These are phyloP conservation scores for Zymoseptoria brevis DNA, from an alignment of 2,329 filamentous ascomycete genomes.

Conservation along the genomic window DNA sequence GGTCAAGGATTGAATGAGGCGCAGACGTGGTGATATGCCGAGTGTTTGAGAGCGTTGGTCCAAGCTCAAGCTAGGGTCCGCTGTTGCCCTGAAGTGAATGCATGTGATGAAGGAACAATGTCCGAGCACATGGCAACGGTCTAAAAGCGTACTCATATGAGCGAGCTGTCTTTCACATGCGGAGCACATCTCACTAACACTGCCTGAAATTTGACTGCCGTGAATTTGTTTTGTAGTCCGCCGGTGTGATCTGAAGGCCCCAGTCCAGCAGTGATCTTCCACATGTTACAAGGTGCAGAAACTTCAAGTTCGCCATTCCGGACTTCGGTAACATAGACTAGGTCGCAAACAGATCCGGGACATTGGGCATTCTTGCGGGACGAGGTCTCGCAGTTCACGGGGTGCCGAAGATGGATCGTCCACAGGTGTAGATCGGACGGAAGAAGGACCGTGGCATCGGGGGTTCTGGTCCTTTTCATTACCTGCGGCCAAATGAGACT, in stretches of 20 bases:
- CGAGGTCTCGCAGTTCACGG: too few relatives aligned
- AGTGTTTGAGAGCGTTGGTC: neutral
- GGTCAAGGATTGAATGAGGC: neutral
- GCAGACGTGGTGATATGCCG: neutral
- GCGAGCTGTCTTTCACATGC: neutral
- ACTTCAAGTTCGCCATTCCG: neutral
- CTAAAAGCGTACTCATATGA: neutral
- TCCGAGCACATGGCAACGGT: neutral
- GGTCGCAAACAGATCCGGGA: too few relatives aligned
- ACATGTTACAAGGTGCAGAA: neutral
- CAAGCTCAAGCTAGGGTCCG: neutral
- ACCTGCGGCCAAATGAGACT: too few relatives aligned
- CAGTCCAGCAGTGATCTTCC: neutral
- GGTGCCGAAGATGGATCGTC: too few relatives aligned
- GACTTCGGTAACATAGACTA: too few relatives aligned
- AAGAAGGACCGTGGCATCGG: too few relatives aligned
- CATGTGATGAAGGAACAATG: neutral
- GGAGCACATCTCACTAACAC: too few relatives aligned
- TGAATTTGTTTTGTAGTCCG: neutral
- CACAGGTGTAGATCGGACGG: too few relatives aligned
- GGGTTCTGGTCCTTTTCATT: too few relatives aligned
- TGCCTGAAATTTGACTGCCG: neutral
- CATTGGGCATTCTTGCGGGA: too few relatives aligned
- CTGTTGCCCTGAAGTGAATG: neutral
- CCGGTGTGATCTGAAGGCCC: neutral